These are phyloP conservation scores for Magnolia kwangsiensis DNA, from an alignment of 164 flowering plant species.

Conservation along the genomic window DNA sequence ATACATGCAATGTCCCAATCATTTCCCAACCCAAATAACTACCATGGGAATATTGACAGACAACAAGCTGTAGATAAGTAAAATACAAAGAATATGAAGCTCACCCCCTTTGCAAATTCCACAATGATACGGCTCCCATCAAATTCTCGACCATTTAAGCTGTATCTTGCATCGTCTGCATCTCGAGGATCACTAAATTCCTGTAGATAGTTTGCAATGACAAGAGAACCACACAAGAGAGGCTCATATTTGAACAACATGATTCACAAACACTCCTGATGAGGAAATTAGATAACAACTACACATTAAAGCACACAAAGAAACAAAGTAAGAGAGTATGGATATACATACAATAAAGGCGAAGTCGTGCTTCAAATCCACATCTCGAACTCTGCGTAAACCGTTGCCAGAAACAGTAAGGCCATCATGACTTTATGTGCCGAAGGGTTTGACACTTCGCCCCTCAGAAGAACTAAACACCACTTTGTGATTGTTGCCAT, in stretches of 20 bases:
- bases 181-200: slow-evolving; percentile 92
- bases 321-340: neutral
- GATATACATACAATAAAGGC: slow-evolving; percentile 85
- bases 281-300: neutral
- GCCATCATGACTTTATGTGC: slow-evolving; percentile 81
- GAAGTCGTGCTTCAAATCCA: slow-evolving; percentile 95
- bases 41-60: neutral
- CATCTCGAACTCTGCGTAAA: slow-evolving; percentile 99
- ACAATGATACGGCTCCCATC: slow-evolving; percentile 79
- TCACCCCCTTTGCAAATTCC: slow-evolving; percentile 84
- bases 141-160: slow-evolving; percentile 31
- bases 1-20: neutral
- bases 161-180: slow-evolving; percentile 87
- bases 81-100: slow-evolving; percentile 10
- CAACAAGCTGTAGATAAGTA: neutral
- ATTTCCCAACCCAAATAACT: neutral
- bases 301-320: neutral
- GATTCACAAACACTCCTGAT: neutral
- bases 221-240: slow-evolving; percentile 9
- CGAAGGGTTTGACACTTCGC: slow-evolving; percentile 69
- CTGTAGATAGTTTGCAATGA: slow-evolving; percentile 26
- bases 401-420: slow-evolving; percentile 94
- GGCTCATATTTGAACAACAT: slow-evolving; percentile 24
- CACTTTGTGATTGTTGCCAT: slow-evolving; percentile 77
- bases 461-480: slow-evolving; percentile 89